Base-by-base conservation (phyloP, 2,329 filamentous ascomycete genomes). In the Aspergillus arachidicola region DNA sequence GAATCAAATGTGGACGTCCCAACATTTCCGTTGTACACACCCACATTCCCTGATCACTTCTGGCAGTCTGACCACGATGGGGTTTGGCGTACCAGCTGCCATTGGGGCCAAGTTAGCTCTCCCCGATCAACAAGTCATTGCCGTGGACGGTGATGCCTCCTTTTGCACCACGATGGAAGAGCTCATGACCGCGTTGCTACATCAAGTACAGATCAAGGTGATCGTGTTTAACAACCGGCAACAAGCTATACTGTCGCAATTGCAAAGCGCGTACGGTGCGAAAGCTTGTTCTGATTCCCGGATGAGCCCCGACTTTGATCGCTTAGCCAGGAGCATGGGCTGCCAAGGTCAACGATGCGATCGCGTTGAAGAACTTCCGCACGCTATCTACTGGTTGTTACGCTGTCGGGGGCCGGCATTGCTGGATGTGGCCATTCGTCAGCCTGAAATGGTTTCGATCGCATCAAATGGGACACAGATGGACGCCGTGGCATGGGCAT, bases 1-100 rank as follows among this genome's bases (percentile, higher is more conserved):
- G 26, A 14, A 36, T 23, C 51, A 54, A 7, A 23, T 54, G 51
- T 54, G 51, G 51, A 36, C 51, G 11, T 54, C 51, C n/a, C 51
- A 55, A 21, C 51, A 55, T 38, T 55, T 55, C 51, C 51, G 51
- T 3, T 55, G 51, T n/a, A 55, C 51, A 6, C 51, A 55, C 11
- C 51, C 32, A 1, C 51, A 55, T 23, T 55, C 51, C 5, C 32
- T 55, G 19, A 55, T 55, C 32, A 38, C 32, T 6, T 26, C 51
- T 4, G 32, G 34, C n/a, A 26, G 51, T 14, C n/a, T 26, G 2
- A n/a, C 51, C 32, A 38, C 51, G 32, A 38, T 55, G 51, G 51
- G 51, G 1, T 55, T 55, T 21, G 16, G 51, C 51, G 14, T 55
- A 28, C 51, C 51, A 2, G 51, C 51, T 4, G 51, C 51, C 1